Base-by-base conservation (phyloP, 805 yeast species). In the Diddensiella caesifluorescens region DNA sequence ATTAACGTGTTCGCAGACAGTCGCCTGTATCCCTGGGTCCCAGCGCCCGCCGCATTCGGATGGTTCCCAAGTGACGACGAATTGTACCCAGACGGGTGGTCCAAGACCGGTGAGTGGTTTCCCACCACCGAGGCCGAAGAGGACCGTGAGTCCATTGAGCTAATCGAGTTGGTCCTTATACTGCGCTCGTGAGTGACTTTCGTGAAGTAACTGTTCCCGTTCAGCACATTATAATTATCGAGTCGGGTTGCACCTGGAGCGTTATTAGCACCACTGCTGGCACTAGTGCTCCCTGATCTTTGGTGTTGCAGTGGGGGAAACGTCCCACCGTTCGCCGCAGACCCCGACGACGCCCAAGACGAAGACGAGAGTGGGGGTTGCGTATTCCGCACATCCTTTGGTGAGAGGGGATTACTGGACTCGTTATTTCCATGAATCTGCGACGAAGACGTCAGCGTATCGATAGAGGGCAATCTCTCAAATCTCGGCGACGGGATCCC, bases 391-490 rank as follows among this genome's bases (percentile, higher is more conserved):
- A n/a, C n/a, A n/a, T n/a, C n/a, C n/a, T n/a, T n/a, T n/a, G n/a
- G n/a, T n/a, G n/a, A n/a, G n/a, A n/a, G n/a, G n/a, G n/a, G n/a
- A n/a, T n/a, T n/a, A n/a, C n/a, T n/a, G n/a, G n/a, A n/a, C n/a
- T n/a, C n/a, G n/a, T n/a, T n/a, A n/a, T n/a, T n/a, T n/a, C n/a
- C n/a, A n/a, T n/a, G n/a, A n/a, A n/a, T n/a, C n/a, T n/a, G 23
- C 3, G 49, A 22, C 13, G 49, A 27, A 5, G 39, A 35, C 6
- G 52, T 48, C 37, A 51, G 38, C 2, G 53, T 27, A 32, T 51
- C 57, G 10, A 55, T 54, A 9, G 57, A 49, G 18, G 59, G 59
- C 35, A 54, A 43, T 16, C 56, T 41, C 28, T 34, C 38, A 22
- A 18, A 34, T 13, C 32, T 13, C 9, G 32, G 32, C 7, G 19